Conservation (phyloP, 2,329 filamentous ascomycete species). For the Phoma sp. region DNA sequence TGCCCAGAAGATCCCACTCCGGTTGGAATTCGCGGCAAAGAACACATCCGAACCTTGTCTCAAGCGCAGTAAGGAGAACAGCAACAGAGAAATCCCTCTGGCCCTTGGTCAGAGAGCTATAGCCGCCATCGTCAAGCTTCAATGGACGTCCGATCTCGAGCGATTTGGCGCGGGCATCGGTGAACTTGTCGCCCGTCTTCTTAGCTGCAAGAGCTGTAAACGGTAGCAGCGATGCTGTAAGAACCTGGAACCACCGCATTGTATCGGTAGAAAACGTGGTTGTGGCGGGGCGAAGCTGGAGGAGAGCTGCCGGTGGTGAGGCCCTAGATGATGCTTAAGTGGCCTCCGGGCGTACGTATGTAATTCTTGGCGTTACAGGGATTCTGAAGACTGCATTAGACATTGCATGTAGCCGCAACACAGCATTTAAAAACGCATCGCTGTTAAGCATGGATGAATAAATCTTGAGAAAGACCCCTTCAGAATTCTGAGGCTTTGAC, state of each 20-base stretch:
- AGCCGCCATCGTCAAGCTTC: constrained; percentile 78
- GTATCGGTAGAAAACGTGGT: constrained; percentile 44
- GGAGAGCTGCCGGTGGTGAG: constrained; percentile 16
- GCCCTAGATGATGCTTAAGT: constrained; percentile 32
- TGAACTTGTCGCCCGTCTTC: constrained; percentile 70
- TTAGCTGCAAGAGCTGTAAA: constrained; percentile 68
- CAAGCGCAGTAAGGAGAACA: constrained; percentile 85
- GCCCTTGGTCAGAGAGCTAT: constrained; percentile 73
- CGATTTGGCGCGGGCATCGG: constrained; percentile 71
- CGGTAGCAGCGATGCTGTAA: constrained; percentile 68
- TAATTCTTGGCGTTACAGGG: constrained; percentile 26
- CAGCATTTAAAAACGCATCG: background rate
- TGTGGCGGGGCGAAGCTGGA: constrained; percentile 19
- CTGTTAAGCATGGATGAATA: background rate
- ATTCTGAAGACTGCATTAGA: background rate
- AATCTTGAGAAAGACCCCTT: background rate
- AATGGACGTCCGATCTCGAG: constrained; percentile 67
- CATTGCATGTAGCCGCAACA: background rate
- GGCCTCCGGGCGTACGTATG: constrained; percentile 43
- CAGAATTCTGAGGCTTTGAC: no score
- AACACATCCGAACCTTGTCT: constrained; percentile 80
- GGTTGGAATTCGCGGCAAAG: constrained; percentile 91
- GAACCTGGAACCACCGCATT: constrained; percentile 69
- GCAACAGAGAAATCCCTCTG: constrained; percentile 85
- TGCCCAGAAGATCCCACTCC: constrained; percentile 87